A percentile compares a stretch with the other conserved stretches of the same genome.
Conservation (phyloP, 2,329 filamentous ascomycete species). For the Drechslerella dactyloides region DNA sequence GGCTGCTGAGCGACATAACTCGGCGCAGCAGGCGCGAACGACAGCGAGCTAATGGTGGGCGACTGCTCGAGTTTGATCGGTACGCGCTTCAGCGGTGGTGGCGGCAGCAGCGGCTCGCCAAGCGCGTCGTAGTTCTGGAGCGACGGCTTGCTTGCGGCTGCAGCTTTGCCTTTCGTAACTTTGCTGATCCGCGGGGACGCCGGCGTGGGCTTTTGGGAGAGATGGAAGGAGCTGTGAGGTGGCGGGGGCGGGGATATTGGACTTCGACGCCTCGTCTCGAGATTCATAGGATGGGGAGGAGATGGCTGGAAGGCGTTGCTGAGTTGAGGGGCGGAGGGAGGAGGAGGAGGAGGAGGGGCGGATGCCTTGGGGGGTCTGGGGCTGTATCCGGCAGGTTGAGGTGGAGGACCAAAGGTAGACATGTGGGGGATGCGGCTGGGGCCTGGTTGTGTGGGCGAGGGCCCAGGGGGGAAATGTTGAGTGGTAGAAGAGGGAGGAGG, state of each 20-base stretch:
- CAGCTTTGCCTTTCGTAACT: slow-evolving; percentile 24
- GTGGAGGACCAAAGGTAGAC: slow-evolving; percentile 40
- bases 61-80: slow-evolving; percentile 47
- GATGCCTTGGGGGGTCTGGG: slow-evolving; percentile 29
- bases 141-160: slow-evolving; percentile 16
- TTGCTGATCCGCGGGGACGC: slow-evolving; percentile 39
- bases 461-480: slow-evolving; percentile 31
- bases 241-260: slow-evolving; percentile 36
- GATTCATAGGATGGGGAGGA: slow-evolving; percentile 32
- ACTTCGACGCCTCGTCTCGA: slow-evolving; percentile 38
- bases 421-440: slow-evolving; percentile 42
- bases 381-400: slow-evolving; percentile 29
- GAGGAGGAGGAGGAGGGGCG: slow-evolving; percentile 15
- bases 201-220: slow-evolving; percentile 30
- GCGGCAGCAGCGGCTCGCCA: slow-evolving; percentile 17
- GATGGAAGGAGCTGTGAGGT: slow-evolving; percentile 27
- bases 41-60: slow-evolving; percentile 43
- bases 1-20: slow-evolving; percentile 32
- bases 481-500: slow-evolving; percentile 23
- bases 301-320: slow-evolving; percentile 49
- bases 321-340: slow-evolving; percentile 18
- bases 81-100: slow-evolving; percentile 33
- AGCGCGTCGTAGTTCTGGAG: slow-evolving; percentile 26
- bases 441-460: slow-evolving; percentile 35
- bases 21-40: slow-evolving; percentile 32